Evolutionary conservation across 2,329 filamentous ascomycete species (phyloP), one percentile per base, ranked within the genome.

Genomic region (Westerdykella aurantiaca): DNA sequence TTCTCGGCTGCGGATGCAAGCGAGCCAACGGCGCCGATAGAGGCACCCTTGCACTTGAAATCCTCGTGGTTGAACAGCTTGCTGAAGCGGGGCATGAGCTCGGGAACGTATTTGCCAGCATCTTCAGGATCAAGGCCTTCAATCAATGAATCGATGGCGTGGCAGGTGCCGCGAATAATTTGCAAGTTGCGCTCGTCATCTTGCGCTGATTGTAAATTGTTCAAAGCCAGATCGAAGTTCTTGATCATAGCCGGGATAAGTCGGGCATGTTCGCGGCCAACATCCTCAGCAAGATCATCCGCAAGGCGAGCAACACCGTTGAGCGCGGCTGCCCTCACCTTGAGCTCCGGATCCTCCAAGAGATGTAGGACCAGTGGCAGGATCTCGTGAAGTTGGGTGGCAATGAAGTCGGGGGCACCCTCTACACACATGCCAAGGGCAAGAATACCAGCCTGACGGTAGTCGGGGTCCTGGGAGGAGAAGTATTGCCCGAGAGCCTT

Each of bases 321-420:
- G 37, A 97, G 76, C 17, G 93, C 85, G 39, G 91, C 88, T 66
- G 89, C 86, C 48, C 93, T 83, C 46, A 98, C 93, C 57, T 83
- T 82, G 55, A 82, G 77, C 54, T 94, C 86, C n/a, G 80, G 75
- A 63, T 98, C 93, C 63, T 88, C 78, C 33, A 98, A 80, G 7
- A 97, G 78, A 60, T 81, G 82, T 45, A 96, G 77, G 46, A 97
- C 82, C 56, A 87, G 77, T 39, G 93, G 93, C 66, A 97, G 81
- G 53, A 97, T 85, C 53, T 85, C 80, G 60, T 85, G 78, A 50
- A 97, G 80, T 70, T 98, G 93, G 16, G 90, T 95, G 51, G 88
- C 88, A 61, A 97, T 89, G 70, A 97, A 98, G 68, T 98, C 93
- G 13, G 93, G 93, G 23, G 93, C 91, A 57, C 93, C 93, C 74